Conservation (phyloP, 768 basidiomycete genomes). For the Phlebiopsis gigantea region DNA sequence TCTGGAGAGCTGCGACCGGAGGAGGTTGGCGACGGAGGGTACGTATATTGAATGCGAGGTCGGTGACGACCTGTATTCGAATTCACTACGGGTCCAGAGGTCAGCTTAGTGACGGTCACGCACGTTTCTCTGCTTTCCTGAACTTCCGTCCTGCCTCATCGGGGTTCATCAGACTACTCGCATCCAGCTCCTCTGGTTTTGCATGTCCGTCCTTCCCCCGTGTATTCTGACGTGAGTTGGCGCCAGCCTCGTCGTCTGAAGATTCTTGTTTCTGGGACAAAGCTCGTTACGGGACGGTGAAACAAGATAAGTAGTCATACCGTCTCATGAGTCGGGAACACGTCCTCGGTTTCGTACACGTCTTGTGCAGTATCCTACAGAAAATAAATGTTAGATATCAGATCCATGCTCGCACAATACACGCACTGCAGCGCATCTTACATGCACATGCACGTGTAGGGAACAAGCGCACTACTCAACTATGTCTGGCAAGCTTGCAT, state of each 20-base stretch:
- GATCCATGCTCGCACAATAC: background rate
- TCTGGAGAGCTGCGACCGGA: constrained; percentile 43
- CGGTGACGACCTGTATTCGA: constrained; percentile 44
- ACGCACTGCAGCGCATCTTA: background rate
- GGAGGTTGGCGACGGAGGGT: constrained; percentile 62
- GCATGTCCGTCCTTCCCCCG: constrained; percentile 35
- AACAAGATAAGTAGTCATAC: constrained; percentile 14
- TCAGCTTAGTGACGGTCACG: too few species aligned
- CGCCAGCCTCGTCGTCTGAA: constrained; percentile 57
- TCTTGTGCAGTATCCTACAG: constrained; percentile 84
- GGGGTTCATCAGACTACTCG: constrained; percentile 53
- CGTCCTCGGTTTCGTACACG: constrained; percentile 88
- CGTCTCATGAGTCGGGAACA: constrained; percentile 47
- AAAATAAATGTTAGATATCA: background rate
- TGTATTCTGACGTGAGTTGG: constrained; percentile 33
- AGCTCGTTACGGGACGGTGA: background rate
- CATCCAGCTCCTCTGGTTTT: constrained; percentile 62
- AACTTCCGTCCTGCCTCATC: constrained; percentile 71
- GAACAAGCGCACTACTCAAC: constrained; percentile 38
- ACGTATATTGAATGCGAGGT: constrained; percentile 50
- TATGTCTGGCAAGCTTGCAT: constrained; percentile 88
- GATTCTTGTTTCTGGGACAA: constrained; percentile 50
- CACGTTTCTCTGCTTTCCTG: constrained; percentile 58
- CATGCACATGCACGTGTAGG: background rate
- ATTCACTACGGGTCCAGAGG: too few species aligned